phyloP scores from a whole-genome alignment of 78 protist species.

The Dictyostelium purpureum region DNA sequence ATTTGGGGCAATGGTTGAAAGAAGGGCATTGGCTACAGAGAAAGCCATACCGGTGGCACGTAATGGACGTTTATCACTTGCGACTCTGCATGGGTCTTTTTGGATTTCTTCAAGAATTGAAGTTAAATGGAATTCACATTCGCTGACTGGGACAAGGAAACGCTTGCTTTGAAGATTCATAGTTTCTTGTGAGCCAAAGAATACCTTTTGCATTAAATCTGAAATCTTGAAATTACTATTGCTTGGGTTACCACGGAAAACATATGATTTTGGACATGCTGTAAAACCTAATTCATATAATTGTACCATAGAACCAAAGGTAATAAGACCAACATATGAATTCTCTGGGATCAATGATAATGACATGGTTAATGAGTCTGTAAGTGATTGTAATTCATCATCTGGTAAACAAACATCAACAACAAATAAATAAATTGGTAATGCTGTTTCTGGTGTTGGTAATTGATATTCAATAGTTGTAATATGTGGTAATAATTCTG shows the following conservation, averaged over 20 bases:
- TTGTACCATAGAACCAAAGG: constrained; percentile 95
- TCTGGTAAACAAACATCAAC: constrained; percentile 93
- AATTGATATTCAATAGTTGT: constrained; percentile 75
- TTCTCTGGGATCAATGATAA: constrained; percentile 92
- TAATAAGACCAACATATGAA: constrained; percentile 95
- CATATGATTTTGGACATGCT: constrained; percentile 89
- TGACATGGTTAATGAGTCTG: constrained; percentile 90
- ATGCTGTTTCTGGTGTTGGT: constrained; percentile 77
- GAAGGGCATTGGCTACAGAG: constrained; percentile 91
- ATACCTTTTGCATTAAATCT: constrained; percentile 32
- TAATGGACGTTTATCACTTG: constrained; percentile 82
- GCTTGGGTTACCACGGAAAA: constrained; percentile 91
- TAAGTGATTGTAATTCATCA: constrained; percentile 91
- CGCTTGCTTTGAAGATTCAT: constrained; percentile 39
- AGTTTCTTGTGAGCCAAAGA: constrained; percentile 61
- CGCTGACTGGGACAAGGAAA: constrained; percentile 91
- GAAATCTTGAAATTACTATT: constrained; percentile 24
- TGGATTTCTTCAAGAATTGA: constrained; percentile 93
- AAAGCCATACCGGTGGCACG: constrained; percentile 97
- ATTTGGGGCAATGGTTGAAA: constrained; percentile 83
- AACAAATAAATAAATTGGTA: constrained; percentile 93
- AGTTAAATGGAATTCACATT: constrained; percentile 92
- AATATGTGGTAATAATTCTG: constrained; percentile 92
- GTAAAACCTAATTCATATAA: constrained; percentile 91
- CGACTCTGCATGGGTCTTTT: constrained; percentile 96